Base-by-base conservation (phyloP, 306 rosid genomes). In the Purshia tridentata region DNA sequence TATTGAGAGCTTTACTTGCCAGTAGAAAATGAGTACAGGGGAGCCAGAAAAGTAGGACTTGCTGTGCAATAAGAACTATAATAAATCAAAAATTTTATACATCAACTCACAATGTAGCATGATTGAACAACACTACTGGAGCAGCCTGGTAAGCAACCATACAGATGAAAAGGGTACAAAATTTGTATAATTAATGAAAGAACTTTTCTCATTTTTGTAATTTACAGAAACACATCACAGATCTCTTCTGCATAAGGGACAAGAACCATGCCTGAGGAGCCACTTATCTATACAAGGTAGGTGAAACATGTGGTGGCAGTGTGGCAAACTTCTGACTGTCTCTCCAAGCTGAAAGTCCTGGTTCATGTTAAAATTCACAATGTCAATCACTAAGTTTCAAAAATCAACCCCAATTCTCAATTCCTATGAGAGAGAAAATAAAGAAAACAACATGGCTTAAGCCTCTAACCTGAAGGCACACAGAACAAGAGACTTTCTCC, bases 231-330 rank as follows among this genome's bases (percentile, higher is more conserved):
- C 47, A 81, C 62, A 67, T 89, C 80, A 91, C 85, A 95, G 86
- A 91, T 91, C 99, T 85, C 99, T 90, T 87, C 99, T 90, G 89
- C 99, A 95, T 52, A 95, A 73, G 49, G 99, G 99, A 81, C 99
- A 95, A 81, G 99, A 95, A 68, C 92, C 99, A 78, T 95, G 99
- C 80, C 92, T 88, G 56, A 90, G 80, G 67, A 95, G 98, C 99
- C 99, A 95, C 82, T 86, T 86, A 79, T 95, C 99, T 83, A 91
- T 95, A 92, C 99, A 95, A 50, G 99, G 97, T 66, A 91, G 83
- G 83, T 95, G 99, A 83, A 95, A 95, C 91, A 90, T 81, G 87
- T 95, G 99, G 86, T 91, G 89, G 81, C 99, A 95, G 64, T 95
- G 96, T 47, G 99, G 99, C 78, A 95, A 84, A 69, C 96, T 91